These are phyloP conservation scores for Fomitopsis palustris DNA, from an alignment of 1,284 basidiomycete genomes.

Conservation along the genomic window DNA sequence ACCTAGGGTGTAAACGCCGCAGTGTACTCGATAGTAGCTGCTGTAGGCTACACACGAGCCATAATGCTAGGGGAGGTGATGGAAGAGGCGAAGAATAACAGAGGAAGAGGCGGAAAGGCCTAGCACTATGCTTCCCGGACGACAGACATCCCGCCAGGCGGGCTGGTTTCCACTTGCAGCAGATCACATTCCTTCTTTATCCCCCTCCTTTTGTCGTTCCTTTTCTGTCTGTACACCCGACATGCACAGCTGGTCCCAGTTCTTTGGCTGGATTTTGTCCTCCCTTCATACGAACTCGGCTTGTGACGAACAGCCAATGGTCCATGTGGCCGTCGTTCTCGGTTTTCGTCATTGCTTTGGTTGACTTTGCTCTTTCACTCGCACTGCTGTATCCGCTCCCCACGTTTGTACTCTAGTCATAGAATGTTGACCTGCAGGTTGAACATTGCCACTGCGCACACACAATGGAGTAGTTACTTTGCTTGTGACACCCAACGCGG, in stretches of 20 bases:
- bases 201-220: conserved; percentile 16
- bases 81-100: conserved; percentile 61
- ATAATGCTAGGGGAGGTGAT: conserved; percentile 62
- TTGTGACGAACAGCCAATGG: neutral
- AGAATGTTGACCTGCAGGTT: conserved; percentile 1
- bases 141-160: conserved; percentile 22
- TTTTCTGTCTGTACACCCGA: conserved; percentile 3
- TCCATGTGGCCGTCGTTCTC: neutral
- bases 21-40: conserved; percentile 69
- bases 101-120: conserved; percentile 52
- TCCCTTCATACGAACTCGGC: neutral
- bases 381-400: conserved; percentile 1
- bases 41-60: conserved; percentile 60
- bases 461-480: neutral
- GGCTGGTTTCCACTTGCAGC: conserved; percentile 25
- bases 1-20: conserved; percentile 72
- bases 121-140: conserved; percentile 33
- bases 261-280: conserved; percentile 1
- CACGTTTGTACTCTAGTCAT: conserved; percentile 2
- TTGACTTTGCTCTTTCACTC: neutral
- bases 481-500: neutral
- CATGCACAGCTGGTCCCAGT: conserved; percentile 12
- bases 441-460: neutral
- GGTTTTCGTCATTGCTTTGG: neutral
- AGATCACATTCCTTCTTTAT: conserved; percentile 18